Evolutionary conservation across 2,329 filamentous ascomycete species (phyloP).

Genomic region (Phoma herbarum): DNA sequence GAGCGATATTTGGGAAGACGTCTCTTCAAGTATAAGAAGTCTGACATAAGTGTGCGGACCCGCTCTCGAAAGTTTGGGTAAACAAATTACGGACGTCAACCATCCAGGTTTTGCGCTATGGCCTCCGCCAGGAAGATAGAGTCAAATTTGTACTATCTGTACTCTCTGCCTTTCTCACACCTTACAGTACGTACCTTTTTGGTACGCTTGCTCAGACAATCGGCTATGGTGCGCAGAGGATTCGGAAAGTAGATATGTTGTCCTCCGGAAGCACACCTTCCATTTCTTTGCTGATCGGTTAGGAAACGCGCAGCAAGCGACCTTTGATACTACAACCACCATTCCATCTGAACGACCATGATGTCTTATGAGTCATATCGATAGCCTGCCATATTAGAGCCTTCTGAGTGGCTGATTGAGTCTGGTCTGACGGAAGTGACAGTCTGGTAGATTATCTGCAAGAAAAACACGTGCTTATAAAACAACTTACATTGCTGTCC

Average conservation of each 20-base stretch:
- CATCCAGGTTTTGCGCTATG: not conserved
- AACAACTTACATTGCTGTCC: too few species aligned
- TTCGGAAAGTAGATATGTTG: not conserved
- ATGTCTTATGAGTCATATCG: too few species aligned
- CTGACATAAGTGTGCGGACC: not conserved
- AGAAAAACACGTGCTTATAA: too few species aligned
- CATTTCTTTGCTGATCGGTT: not conserved
- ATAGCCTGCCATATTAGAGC: too few species aligned
- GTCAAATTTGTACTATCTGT: not conserved
- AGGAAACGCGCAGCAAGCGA: not conserved
- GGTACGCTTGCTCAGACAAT: not conserved
- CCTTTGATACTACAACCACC: too few species aligned
- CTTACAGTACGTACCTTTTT: not conserved
- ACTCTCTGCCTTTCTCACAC: not conserved
- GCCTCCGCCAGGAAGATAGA: not conserved
- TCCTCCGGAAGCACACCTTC: not conserved
- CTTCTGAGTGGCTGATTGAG: too few species aligned
- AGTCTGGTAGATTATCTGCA: too few species aligned
- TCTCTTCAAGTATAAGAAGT: not conserved
- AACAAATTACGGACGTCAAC: not conserved
- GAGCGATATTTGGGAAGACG: not conserved
- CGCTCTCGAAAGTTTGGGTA: not conserved
- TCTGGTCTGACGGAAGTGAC: too few species aligned
- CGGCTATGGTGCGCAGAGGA: not conserved
- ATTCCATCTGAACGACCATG: too few species aligned